phyloP scores from a whole-genome alignment of 192 early-diverging fungal species.

The Oehlia diaphana region DNA sequence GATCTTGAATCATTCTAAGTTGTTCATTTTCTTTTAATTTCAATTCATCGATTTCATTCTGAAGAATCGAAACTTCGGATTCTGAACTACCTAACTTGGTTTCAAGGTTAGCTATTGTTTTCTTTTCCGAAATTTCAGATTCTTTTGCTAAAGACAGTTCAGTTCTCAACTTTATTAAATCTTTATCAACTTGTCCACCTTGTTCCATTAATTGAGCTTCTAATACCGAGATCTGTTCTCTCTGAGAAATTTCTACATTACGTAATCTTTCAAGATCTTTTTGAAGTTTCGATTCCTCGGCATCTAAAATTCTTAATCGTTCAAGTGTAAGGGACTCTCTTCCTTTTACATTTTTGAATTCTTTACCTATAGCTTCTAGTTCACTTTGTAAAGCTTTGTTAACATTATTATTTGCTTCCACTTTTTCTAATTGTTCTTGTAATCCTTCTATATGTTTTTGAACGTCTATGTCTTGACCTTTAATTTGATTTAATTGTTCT shows the following conservation, averaged over 20 bases:
- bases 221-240: neutral
- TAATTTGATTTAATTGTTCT: conserved; percentile 3
- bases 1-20: neutral
- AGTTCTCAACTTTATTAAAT: neutral
- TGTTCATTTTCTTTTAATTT: conserved; percentile 2
- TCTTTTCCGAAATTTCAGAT: neutral
- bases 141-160: conserved; percentile 1
- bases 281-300: neutral
- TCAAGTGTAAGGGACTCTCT: neutral
- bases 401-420: neutral
- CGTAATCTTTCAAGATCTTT: neutral
- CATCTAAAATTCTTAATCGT: neutral
- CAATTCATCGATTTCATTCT: neutral
- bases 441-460: conserved; percentile 16
- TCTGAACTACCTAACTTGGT: neutral
- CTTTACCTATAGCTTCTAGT: neutral
- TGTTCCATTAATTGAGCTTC: neutral
- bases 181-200: neutral
- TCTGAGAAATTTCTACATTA: neutral
- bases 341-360: neutral
- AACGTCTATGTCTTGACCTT: neutral
- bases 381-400: conserved; percentile 4
- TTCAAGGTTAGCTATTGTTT: conserved; percentile 10
- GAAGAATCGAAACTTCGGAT: neutral
- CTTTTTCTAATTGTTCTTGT: neutral